Evolutionary conservation across 768 basidiomycete species (phyloP), one percentile per base, ranked within the genome.

Genomic region (Obba rivulosa): DNA sequence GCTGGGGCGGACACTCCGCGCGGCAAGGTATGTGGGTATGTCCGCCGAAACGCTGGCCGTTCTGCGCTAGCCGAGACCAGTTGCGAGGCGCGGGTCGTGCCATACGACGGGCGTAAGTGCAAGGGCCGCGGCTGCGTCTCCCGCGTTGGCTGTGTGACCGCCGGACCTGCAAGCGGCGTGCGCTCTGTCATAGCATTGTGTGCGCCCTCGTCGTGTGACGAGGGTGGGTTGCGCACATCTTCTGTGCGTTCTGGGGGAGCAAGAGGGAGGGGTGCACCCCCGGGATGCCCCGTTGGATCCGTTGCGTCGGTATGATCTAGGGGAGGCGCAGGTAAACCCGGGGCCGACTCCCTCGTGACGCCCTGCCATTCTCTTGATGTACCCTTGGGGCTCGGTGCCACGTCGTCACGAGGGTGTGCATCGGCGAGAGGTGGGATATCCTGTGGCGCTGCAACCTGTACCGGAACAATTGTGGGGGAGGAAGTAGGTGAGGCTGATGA

Each of bases 401-500:
- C 28, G 7, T 31, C 13, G 28, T 13, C 13, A n/a, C n/a, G 34
- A 35, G 7, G 37, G 37, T 16, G 16, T 8, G 37, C 5, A 38
- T 38, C n/a, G n/a, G n/a, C 14, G 37, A 38, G 16, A 8, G 14
- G 37, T n/a, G n/a, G 14, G 37, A 38, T n/a, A 16, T 38, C n/a
- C 28, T 31, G 28, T 13, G n/a, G n/a, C n/a, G 28, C 13, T 5
- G 28, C 7, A 7, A 31, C 5, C 13, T 31, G 28, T 5, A 13
- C 13, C 13, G 28, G 7, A 13, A 13, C 5, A 31, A 31, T 31
- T 5, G 43, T 34, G 1, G 58, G 52, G 2, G 58, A 42, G 3
- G 53, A 43, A 3, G 51, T 50, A 4, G 50, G 46, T 8, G 48
- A 13, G 11, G 44, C 40, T 1, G 58, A 59, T 1, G 59, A 49